A percentile compares a stretch with the other conserved stretches of the same genome.
Conservation (phyloP, 2,329 filamentous ascomycete genomes). For the Pseudogymnoascus pannorum region DNA sequence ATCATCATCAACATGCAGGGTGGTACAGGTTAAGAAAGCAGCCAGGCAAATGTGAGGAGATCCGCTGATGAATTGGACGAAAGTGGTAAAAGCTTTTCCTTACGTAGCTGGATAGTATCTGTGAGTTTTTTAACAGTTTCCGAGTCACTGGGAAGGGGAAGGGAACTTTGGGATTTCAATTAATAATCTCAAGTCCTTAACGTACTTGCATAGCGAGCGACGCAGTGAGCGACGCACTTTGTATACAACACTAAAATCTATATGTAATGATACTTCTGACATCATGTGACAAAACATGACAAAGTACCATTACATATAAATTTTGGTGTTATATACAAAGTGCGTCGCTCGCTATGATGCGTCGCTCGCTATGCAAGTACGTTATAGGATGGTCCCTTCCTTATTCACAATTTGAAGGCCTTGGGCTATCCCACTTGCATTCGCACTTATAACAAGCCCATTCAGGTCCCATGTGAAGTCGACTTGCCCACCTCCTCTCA, state of each 20-base stretch:
- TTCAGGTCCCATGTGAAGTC: slow-evolving; percentile 38
- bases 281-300: no score
- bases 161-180: background rate
- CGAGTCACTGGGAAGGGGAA: background rate
- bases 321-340: no score
- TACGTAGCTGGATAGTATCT: background rate
- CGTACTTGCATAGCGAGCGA: no score
- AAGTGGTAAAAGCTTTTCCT: no score
- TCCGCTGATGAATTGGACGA: no score
- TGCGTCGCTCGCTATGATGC: no score
- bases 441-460: slow-evolving; percentile 28
- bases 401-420: slow-evolving; percentile 9
- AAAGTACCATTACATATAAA: no score
- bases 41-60: background rate
- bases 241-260: no score
- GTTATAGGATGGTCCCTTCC: slow-evolving; percentile 8
- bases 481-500: slow-evolving; percentile 38
- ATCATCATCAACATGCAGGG: background rate
- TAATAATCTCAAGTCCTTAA: no score
- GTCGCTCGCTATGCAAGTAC: no score
- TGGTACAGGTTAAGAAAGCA: background rate
- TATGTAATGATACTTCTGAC: no score
- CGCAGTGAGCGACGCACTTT: no score
- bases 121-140: background rate
- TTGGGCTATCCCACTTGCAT: background rate